Evolutionary conservation across 495 filamentous ascomycete genomes (phyloP).

Genomic region (Barbatosphaeria neglecta): DNA sequence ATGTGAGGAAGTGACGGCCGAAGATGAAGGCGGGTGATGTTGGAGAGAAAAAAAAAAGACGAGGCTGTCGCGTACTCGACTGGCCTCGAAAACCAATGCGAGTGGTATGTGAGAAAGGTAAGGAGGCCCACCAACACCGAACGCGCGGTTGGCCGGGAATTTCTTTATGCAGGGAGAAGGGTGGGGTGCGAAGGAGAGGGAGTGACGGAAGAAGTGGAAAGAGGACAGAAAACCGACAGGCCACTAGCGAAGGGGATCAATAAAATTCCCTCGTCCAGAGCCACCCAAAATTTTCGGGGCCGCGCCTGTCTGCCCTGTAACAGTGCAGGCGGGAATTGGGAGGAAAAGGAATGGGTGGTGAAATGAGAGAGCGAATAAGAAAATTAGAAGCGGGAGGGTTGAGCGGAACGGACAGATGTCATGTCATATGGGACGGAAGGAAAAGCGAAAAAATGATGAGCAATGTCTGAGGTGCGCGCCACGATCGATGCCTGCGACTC

Average conservation of each 20-base stretch:
- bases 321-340: too few relatives aligned
- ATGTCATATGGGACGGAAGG: conserved; percentile 10
- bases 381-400: conserved; percentile 6
- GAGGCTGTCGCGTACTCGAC: background rate
- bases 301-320: too few relatives aligned
- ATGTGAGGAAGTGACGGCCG: conserved; percentile 13
- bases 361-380: background rate
- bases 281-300: too few relatives aligned
- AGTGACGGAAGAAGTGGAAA: conserved; percentile 5
- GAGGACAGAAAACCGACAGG: conserved; percentile 5
- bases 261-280: too few relatives aligned
- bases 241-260: too few relatives aligned
- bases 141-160: background rate
- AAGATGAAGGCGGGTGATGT: too few relatives aligned
- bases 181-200: conserved; percentile 8
- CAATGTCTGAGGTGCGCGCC: background rate
- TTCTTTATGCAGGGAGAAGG: conserved; percentile 3
- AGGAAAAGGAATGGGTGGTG: background rate
- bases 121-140: too few relatives aligned
- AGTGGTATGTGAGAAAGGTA: background rate
- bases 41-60: background rate
- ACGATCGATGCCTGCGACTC: too few relatives aligned
- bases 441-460: conserved; percentile 15
- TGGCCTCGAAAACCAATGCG: background rate
- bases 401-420: too few relatives aligned